Evolutionary conservation across 2,329 filamentous ascomycete genomes (phyloP).

Genomic region (Aspergillus sp.): DNA sequence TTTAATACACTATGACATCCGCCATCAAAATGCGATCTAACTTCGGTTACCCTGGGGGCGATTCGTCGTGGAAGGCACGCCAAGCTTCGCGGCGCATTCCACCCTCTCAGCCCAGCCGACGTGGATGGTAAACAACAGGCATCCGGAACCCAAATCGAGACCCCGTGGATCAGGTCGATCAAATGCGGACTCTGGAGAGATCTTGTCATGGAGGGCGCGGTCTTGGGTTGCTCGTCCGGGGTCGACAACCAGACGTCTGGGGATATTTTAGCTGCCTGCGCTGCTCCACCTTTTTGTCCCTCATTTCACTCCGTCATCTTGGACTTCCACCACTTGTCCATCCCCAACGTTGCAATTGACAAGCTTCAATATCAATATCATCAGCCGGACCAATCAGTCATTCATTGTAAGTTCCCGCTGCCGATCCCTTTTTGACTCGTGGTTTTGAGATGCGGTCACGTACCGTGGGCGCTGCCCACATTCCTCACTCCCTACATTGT

Average conservation of each 20-base stretch:
- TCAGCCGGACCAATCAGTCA: slow-evolving; percentile 12
- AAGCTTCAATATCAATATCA: background rate
- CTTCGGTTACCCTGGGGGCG: background rate
- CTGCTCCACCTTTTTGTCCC: slow-evolving; percentile 3
- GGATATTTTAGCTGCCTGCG: slow-evolving; percentile 10
- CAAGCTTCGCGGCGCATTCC: slow-evolving; percentile 11
- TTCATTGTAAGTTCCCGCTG: slow-evolving; percentile 9
- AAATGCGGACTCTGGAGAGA: background rate
- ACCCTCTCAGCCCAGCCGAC: background rate
- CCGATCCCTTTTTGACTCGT: slow-evolving; percentile 2
- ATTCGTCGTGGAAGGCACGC: background rate
- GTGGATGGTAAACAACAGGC: background rate
- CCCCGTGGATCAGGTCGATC: slow-evolving; percentile 6
- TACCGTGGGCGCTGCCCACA: slow-evolving; percentile 9
- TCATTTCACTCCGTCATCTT: slow-evolving; percentile 1
- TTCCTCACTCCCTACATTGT: slow-evolving; percentile 24
- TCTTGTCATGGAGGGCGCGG: background rate
- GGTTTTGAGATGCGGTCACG: background rate
- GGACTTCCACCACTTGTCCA: background rate
- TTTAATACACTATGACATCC: background rate
- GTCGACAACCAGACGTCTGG: slow-evolving; percentile 1
- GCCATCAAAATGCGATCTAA: background rate
- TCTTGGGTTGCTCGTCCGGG: background rate
- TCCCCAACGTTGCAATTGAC: background rate
- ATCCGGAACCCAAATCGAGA: background rate